A percentile compares a stretch with the other conserved stretches of the same genome.
Conservation (phyloP, 768 basidiomycete species). For the Tephrocybe rancida region DNA sequence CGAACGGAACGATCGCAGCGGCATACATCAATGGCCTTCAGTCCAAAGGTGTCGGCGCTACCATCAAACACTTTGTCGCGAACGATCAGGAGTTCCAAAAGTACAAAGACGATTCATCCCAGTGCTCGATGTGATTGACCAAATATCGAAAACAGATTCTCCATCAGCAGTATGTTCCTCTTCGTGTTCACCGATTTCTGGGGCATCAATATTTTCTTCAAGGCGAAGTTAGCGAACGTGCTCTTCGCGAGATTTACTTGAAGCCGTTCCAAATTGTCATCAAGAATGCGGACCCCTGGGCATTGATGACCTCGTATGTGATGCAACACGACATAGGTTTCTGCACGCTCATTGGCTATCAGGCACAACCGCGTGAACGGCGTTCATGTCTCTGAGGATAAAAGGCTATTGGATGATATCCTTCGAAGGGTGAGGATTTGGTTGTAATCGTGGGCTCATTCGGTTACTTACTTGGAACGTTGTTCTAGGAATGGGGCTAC, state of each 20-base stretch:
- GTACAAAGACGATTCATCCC: slow-evolving; percentile 16
- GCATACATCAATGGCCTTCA: slow-evolving; percentile 68
- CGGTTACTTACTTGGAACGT: neutral
- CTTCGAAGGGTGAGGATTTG: slow-evolving; percentile 42
- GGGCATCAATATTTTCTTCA: neutral
- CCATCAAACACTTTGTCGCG: slow-evolving; percentile 65
- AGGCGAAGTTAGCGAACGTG: slow-evolving; percentile 49
- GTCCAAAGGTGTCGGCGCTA: slow-evolving; percentile 56
- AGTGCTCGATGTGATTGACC: too few relatives aligned
- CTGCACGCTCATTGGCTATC: neutral
- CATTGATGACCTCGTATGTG: slow-evolving; percentile 58
- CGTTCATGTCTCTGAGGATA: slow-evolving; percentile 57
- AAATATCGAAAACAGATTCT: too few relatives aligned
- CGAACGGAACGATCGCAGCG: slow-evolving; percentile 58
- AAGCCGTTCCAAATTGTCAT: slow-evolving; percentile 65
- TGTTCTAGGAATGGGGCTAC: slow-evolving; percentile 59
- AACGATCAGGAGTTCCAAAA: slow-evolving; percentile 68
- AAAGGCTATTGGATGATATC: slow-evolving; percentile 51
- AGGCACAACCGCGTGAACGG: slow-evolving; percentile 67
- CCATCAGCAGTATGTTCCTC: slow-evolving; percentile 44
- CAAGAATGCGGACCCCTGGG: slow-evolving; percentile 56
- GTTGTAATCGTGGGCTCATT: neutral
- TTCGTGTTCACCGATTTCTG: neutral
- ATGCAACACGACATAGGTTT: neutral
- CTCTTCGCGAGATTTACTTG: slow-evolving; percentile 66